Evolutionary conservation across 352 stramenopile species (phyloP).

Genomic region (Pythium monospermum): DNA sequence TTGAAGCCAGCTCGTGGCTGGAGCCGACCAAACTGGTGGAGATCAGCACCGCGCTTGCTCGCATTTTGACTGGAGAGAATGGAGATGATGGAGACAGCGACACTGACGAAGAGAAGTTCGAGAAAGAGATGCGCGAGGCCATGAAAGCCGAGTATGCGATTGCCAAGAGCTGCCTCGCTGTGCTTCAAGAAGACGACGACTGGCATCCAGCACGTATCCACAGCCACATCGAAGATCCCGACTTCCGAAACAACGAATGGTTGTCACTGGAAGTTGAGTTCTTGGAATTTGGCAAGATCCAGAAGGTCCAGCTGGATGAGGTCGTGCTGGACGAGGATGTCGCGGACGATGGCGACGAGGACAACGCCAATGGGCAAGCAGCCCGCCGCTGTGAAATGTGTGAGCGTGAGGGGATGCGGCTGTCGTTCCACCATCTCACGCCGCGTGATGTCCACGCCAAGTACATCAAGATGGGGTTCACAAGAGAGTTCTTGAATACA

Average conservation of each 20-base stretch:
- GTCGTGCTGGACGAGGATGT: constrained; percentile 73
- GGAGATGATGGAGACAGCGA: constrained; percentile 7
- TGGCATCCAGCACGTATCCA: constrained; percentile 70
- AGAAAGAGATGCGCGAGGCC: constrained; percentile 10
- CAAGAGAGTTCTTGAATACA: constrained; percentile 70
- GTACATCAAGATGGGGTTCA: constrained; percentile 79
- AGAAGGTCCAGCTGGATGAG: constrained; percentile 43
- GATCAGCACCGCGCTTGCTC: constrained; percentile 6
- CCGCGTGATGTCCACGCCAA: constrained; percentile 76
- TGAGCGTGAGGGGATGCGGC: constrained; percentile 85
- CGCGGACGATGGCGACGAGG: constrained; percentile 49
- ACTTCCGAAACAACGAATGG: not conserved
- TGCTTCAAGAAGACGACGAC: constrained; percentile 62
- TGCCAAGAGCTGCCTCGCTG: constrained; percentile 52
- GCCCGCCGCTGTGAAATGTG: constrained; percentile 80
- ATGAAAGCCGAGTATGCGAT: constrained; percentile 47
- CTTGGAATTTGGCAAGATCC: constrained; percentile 74
- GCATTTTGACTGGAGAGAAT: constrained; percentile 4
- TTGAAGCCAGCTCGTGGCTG: constrained; percentile 42
- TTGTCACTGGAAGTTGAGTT: constrained; percentile 48
- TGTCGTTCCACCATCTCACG: constrained; percentile 93
- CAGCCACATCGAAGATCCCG: constrained; percentile 26
- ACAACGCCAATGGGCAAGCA: constrained; percentile 31
- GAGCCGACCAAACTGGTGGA: constrained; percentile 9
- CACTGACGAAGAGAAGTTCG: constrained; percentile 21